Evolutionary conservation across 1,139 yeast species (phyloP).

Genomic region (Diutina mesorugosa): DNA sequence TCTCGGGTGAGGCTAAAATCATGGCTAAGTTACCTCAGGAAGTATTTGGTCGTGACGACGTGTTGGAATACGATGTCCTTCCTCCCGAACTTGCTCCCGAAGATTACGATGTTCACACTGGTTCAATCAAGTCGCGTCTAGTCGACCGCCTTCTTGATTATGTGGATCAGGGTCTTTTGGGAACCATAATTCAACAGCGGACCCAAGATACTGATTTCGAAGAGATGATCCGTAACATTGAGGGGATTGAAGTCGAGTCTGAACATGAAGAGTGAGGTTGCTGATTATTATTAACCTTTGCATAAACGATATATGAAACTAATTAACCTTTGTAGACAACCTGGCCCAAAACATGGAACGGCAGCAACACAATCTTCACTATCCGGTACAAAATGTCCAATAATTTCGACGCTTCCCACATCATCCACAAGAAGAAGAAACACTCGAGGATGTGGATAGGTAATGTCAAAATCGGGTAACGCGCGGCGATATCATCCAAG

Average conservation of each 20-base stretch:
- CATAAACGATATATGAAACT: background rate
- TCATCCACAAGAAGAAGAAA: slow-evolving; percentile 1
- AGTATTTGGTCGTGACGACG: slow-evolving; percentile 51
- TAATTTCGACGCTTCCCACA: slow-evolving; percentile 1
- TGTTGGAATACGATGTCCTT: slow-evolving; percentile 56
- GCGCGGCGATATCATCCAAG: background rate
- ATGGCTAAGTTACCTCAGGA: slow-evolving; percentile 55
- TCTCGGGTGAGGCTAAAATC: slow-evolving; percentile 57
- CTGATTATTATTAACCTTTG: background rate
- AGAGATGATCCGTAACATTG: background rate
- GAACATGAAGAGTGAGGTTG: background rate
- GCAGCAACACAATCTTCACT: background rate
- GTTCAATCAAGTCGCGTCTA: background rate
- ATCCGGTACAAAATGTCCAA: slow-evolving; percentile 1
- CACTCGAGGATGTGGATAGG: background rate
- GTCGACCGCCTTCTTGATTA: background rate
- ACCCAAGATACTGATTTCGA: background rate
- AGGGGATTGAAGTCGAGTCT: background rate
- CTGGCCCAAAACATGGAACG: background rate
- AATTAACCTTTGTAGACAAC: background rate
- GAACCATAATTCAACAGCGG: background rate
- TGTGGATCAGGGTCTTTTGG: background rate
- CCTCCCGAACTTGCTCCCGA: slow-evolving; percentile 49
- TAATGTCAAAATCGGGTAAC: background rate
- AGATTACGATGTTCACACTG: background rate